Evolutionary conservation across 345 rosid genomes (phyloP), one percentile per base, ranked within the genome.

Genomic region (Erucastrum elatum): DNA sequence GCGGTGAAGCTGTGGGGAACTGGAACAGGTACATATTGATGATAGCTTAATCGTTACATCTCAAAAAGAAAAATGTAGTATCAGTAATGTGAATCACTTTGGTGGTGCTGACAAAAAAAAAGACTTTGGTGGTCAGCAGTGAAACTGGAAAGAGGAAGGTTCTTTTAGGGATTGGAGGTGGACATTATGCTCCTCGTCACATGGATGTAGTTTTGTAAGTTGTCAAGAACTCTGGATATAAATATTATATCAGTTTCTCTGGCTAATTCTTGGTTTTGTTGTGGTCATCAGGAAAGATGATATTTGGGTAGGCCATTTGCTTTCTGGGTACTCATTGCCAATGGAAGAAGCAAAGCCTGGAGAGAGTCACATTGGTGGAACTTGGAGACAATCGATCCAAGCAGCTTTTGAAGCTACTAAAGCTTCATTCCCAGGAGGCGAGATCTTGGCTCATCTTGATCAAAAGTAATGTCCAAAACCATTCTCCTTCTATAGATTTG

Each of bases 271-370:
- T 61, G 17, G 53, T 46, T 29, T 12, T 2, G 16, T 27, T 59
- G 16, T 1, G 34, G 66, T 74, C 25, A 61, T 66, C 83, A 92
- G 98, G 82, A 92, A 91, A 85, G 91, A 85, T 9, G 88, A 87
- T 75, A 86, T 94, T 61, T 92, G 97, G 98, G 98, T 92, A 13
- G 90, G 89, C 60, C 98, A 92, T 77, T 83, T 92, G 29, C 97
- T 94, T 74, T 94, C 93, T 8, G 94, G 96, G 30, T 88, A 92
- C 85, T 87, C 93, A 10, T 81, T 94, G 69, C 98, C 89, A 29
- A 91, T 89, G 98, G 98, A 91, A 79, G 97, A 94, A 71, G 88
- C 90, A 41, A 82, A 84, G 3, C 76, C 72, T 55, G 77, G 74
- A 55, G 49, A 83, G 7, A 80, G 79, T 15, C 71, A 64, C 30